These are phyloP conservation scores for Diaporthe velutina DNA, from an alignment of 2,329 filamentous ascomycete species.

Conservation along the genomic window DNA sequence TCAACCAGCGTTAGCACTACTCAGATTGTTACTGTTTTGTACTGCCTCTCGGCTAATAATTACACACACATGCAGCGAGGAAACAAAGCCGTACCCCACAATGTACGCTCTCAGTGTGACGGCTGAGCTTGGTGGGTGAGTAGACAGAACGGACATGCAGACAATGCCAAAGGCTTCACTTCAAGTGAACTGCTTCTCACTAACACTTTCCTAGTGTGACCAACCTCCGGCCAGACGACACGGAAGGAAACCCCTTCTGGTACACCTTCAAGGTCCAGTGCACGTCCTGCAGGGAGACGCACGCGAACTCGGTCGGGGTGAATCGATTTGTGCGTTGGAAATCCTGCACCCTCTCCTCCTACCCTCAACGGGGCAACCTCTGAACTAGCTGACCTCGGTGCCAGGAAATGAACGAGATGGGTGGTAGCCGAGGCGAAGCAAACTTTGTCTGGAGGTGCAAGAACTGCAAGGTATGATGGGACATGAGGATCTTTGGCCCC, in stretches of 20 bases:
- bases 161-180: neutral
- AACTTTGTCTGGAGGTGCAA: constrained; percentile 99
- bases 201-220: constrained; percentile 75
- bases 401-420: constrained; percentile 90
- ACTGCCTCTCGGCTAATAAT: neutral
- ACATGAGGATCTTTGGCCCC: too few species aligned
- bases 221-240: constrained; percentile 87
- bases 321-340: constrained; percentile 82
- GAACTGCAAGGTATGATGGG: constrained; percentile 84
- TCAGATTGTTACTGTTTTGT: too few species aligned
- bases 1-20: neutral
- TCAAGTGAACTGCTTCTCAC: neutral
- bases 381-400: constrained; percentile 15
- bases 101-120: constrained; percentile 78
- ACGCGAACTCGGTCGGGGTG: constrained; percentile 87
- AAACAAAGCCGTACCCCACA: neutral
- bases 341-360: neutral
- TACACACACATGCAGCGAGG: neutral
- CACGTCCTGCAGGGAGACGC: constrained; percentile 93
- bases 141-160: constrained; percentile 29
- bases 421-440: constrained; percentile 92
- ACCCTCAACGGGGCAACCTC: neutral
- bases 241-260: constrained; percentile 85
- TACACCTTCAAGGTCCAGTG: constrained; percentile 99
- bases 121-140: constrained; percentile 78